Evolutionary conservation across 306 rosid genomes (phyloP), one percentile per base, ranked within the genome.

Genomic region (Dicorynia guianensis): DNA sequence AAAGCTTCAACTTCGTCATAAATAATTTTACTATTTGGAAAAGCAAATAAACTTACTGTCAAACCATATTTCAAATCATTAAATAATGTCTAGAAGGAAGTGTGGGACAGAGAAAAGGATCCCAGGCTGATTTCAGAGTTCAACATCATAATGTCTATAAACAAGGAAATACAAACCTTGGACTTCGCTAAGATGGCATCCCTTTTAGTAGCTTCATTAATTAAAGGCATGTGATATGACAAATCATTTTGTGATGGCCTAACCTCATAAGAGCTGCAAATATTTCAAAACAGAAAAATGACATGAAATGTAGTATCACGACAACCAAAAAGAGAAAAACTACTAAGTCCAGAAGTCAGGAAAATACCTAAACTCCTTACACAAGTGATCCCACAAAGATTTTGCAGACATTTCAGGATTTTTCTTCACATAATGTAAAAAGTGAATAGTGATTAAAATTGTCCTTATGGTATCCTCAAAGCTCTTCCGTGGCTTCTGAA

Each of bases 401-500:
- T 85, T 95, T n/a, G 77, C 74, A 36, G 89, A 71, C 44, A 85
- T 54, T 12, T 87, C 93, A 8, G 93, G 92, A 83, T 82, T 83
- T 78, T 81, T 85, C 79, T 46, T 86, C 43, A 80, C 81, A 67
- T 65, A 80, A 81, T 86, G 86, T 73, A 95, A 83, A 69, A 84
- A 89, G 18, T 90, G 81, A 75, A 95, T 75, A 1, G 97, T 86
- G 17, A 90, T 58, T 73, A 95, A 71, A 38, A 87, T 61, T 60
- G 92, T 77, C 85, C 96, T 86, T 64, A 95, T 78, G 7, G 65
- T 81, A 8, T 69, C 90, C 83, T 86, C 93, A 33, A 81, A 95
- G 77, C 93, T 84, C 76, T 89, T 92, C 80, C 96, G 83, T 4
- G 99, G 93, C 88, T 86, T 92, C 83, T 83, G 82, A 74, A 95